Conservation (phyloP, 2,329 filamentous ascomycete species). For the Ploettnerulaceae sp. region DNA sequence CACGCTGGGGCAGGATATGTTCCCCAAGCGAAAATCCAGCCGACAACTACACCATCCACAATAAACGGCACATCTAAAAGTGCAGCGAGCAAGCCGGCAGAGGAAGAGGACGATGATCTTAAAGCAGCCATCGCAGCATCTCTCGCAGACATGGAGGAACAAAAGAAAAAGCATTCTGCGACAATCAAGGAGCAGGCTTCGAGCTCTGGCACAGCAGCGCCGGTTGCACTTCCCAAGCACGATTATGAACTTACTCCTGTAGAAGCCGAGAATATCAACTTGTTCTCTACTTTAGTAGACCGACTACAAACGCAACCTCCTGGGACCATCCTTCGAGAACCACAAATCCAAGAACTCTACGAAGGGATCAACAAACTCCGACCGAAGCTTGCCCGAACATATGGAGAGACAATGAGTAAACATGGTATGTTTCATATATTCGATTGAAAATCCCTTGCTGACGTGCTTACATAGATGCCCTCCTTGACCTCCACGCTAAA, state of each 20-base stretch:
- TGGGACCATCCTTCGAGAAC: conserved; percentile 91
- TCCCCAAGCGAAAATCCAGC: conserved; percentile 52
- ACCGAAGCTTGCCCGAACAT: conserved; percentile 89
- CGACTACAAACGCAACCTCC: conserved; percentile 91
- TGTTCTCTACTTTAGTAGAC: conserved; percentile 92
- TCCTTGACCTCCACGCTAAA: conserved; percentile 91
- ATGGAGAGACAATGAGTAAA: conserved; percentile 99
- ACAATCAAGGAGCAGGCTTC: conserved; percentile 75
- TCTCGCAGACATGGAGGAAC: conserved; percentile 93
- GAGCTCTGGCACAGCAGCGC: conserved; percentile 43
- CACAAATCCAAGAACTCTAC: conserved; percentile 96
- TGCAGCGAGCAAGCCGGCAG: conserved; percentile 48
- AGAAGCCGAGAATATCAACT: conserved; percentile 95
- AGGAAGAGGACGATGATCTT: conserved; percentile 88
- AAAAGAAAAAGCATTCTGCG: conserved; percentile 86
- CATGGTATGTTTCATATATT: conserved; percentile 60
- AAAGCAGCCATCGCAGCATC: conserved; percentile 95
- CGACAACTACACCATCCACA: conserved; percentile 29
- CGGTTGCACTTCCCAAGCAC: conserved; percentile 68
- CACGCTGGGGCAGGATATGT: conserved; percentile 67
- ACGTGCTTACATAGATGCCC: conserved; percentile 61
- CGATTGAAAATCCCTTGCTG: background rate
- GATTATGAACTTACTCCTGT: conserved; percentile 92
- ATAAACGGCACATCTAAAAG: conserved; percentile 31
- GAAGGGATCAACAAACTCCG: conserved; percentile 92